phyloP scores from a whole-genome alignment of 371 early-diverging fungal genomes.

The Rhizomucor miehei region DNA sequence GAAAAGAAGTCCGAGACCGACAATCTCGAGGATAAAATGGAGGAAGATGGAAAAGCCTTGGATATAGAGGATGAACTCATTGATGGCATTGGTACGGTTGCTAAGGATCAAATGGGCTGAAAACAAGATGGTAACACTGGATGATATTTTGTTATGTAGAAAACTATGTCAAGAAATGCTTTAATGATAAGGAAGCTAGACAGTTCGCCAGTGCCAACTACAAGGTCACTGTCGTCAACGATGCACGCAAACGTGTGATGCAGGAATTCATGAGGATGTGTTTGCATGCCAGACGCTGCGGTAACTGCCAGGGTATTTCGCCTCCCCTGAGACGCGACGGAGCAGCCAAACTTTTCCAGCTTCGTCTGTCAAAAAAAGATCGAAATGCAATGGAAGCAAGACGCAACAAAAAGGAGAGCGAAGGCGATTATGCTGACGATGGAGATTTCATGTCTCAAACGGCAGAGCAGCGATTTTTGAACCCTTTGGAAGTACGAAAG shows the following conservation, averaged over 20 bases:
- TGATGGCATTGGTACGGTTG: constrained; percentile 37
- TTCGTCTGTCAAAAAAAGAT: constrained; percentile 71
- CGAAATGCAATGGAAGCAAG: constrained; percentile 62
- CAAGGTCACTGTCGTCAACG: constrained; percentile 73
- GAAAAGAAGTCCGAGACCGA: constrained; percentile 37
- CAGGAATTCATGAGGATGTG: constrained; percentile 67
- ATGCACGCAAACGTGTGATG: constrained; percentile 75
- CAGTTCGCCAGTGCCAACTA: constrained; percentile 44
- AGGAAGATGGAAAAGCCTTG: constrained; percentile 46
- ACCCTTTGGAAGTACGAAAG: constrained; percentile 79
- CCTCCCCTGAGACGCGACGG: constrained; percentile 86
- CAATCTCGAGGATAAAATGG: constrained; percentile 43
- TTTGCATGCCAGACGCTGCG: constrained; percentile 60
- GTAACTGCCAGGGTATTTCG: constrained; percentile 79
- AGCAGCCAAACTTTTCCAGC: constrained; percentile 84
- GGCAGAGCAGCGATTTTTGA: constrained; percentile 59
- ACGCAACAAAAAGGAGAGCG: constrained; percentile 10
- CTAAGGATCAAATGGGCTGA: constrained; percentile 5
- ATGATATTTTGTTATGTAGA: too few species aligned
- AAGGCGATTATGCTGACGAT: constrained; percentile 17
- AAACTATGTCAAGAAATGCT: constrained; percentile 26
- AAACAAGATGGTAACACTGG: background rate
- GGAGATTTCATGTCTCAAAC: constrained; percentile 15
- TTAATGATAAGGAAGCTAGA: constrained; percentile 30
- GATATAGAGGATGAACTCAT: constrained; percentile 56